Base-by-base conservation (phyloP, 345 rosid species). In the Euphorbia pulcherrima region DNA sequence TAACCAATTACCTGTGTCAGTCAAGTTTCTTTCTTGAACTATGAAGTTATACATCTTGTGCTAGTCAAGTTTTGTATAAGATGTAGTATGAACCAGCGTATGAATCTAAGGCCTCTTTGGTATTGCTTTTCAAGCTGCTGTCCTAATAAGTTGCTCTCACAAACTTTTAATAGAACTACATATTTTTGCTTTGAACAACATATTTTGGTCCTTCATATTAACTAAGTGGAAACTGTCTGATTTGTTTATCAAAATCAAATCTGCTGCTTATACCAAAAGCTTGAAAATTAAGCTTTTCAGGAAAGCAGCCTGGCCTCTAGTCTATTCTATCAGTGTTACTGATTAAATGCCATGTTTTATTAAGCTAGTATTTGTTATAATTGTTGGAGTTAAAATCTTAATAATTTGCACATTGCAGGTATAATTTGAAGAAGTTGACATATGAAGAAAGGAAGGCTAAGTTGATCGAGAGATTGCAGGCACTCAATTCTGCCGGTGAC, bases 401-500 rank as follows among this genome's bases (percentile, higher is more conserved):
- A 18, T 47, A 4, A 64, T 23, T 62, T 35, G 10, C 35, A 33
- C 12, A 27, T 73, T 35, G 27, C 87, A 90, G 98, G 82, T 85
- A 77, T 78, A 92, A 90, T 74, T 81, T 87, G 85, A 92, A 83
- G 88, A 92, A 86, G 78, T 80, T 90, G 37, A 88, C 97, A 0
- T 93, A 90, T 4, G 96, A 93, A 35, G 90, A 90, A 51, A 86
- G 96, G 82, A 93, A 84, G 81, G 84, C 80, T 18, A 83, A 83
- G 80, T 79, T 92, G 92, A 82, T 92, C 0, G 97, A 88, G 69
- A 75, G 98, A 67, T 74, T 92, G 29, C 75, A 75, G 21, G 87
- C 92, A 54, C 83, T 92, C 52, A 90, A 92, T 74, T 77, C 90
- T 0, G 90, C 86, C 26, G 83, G 68, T 13, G 68, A 69, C 0